Conservation (phyloP, 176 grass and related monocot genomes). For the Carex kokanica region DNA sequence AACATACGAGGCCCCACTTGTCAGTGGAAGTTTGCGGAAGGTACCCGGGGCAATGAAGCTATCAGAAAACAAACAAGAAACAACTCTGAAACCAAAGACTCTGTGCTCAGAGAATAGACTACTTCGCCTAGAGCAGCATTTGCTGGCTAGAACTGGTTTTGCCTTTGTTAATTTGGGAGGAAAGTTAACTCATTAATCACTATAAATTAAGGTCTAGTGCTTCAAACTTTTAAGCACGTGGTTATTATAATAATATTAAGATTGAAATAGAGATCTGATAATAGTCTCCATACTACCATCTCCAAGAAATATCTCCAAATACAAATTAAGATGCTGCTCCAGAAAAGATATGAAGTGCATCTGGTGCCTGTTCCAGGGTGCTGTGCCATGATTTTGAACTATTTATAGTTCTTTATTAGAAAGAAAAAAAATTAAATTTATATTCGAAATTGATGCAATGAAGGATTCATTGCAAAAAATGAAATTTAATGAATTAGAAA, state of each 20-base stretch:
- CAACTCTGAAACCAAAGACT: constrained; percentile 1
- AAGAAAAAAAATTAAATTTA: neutral
- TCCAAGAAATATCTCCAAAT: too few species aligned
- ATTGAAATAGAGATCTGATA: too few species aligned
- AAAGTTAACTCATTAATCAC: constrained; percentile 16
- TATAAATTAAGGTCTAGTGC: constrained; percentile 1
- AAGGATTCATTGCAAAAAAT: too few species aligned
- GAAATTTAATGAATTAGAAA: neutral
- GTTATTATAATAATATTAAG: neutral
- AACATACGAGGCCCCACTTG: neutral
- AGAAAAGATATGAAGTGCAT: too few species aligned
- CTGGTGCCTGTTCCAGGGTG: too few species aligned
- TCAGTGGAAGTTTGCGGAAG: neutral
- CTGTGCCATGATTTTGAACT: too few species aligned
- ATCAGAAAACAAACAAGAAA: constrained; percentile 18
- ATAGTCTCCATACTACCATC: too few species aligned
- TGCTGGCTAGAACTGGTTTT: neutral
- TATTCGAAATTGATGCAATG: neutral
- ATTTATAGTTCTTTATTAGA: too few species aligned
- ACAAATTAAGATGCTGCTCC: too few species aligned
- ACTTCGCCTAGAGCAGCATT: constrained; percentile 10
- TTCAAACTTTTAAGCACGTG: neutral
- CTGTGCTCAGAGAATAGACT: neutral
- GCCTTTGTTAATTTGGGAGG: neutral
- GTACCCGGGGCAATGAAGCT: neutral